Base-by-base conservation (phyloP, 495 filamentous ascomycete genomes). In the Penicillium crystallinum region DNA sequence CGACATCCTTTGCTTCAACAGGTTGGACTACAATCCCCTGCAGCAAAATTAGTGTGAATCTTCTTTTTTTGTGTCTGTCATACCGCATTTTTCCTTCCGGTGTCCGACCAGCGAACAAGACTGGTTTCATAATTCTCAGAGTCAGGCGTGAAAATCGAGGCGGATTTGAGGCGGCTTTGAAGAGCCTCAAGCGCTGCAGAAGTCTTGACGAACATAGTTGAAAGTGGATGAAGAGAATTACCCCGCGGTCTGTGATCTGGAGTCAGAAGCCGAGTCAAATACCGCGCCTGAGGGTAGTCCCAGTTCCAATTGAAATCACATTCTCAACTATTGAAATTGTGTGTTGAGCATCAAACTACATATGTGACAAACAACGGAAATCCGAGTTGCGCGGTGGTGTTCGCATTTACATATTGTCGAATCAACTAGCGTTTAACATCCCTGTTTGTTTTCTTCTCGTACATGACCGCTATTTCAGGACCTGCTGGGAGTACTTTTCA, bases 1-100 rank as follows among this genome's bases (percentile, higher is more conserved):
- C 54, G 25, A 81, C 58, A 39, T 80, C 77, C 0, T 48, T 42
- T 0, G 61, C 42, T 0, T 67, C 63, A 14, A 62, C 57, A 19
- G 73, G 68, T 34, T 68, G 58, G 8, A 81, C 55, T 11, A 80
- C 72, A 12, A 71, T 62, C 6, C 68, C 67, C 73, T 77, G 15
- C 14, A n/a, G 12, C 6, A 15, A n/a, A 19, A 40, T 52, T 43
- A 56, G 43, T 45, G 2, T 33, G 5, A 3, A 14, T 10, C 21
- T 9, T 21, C 17, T n/a, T n/a, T 0, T 35, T 29, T 48, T 36
- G 19, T 22, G 25, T 6, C 7, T 41, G 15, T 34, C 54, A 18
- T 64, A 73, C 70, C 47, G 70, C 70, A 25, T 37, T 41, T 57
- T 69, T 73, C n/a, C 58, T 52, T 17, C 63, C 67, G 2, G 65